Conservation (phyloP, 2,329 filamentous ascomycete species). For the Orbilia blumenaviensis region DNA sequence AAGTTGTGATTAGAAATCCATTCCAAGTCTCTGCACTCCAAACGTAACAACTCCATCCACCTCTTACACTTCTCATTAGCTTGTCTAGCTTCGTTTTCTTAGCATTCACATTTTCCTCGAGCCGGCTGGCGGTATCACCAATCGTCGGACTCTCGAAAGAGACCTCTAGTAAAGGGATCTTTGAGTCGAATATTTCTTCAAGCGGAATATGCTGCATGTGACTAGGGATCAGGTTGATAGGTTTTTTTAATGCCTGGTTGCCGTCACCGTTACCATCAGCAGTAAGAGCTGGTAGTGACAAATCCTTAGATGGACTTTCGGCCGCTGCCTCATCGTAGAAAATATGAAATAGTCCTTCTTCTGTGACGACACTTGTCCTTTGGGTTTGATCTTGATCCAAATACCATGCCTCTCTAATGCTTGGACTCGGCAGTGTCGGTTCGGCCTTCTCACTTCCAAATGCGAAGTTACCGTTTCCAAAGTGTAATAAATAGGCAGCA, state of each 20-base stretch:
- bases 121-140: background rate
- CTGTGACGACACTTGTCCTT: constrained; percentile 43
- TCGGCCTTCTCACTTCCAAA: constrained; percentile 20
- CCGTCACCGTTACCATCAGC: background rate
- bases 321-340: constrained; percentile 42
- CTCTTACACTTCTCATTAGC: constrained; percentile 44
- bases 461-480: constrained; percentile 25
- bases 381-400: constrained; percentile 51
- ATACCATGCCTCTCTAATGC: constrained; percentile 49
- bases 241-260: constrained; percentile 13
- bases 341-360: constrained; percentile 52
- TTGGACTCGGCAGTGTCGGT: constrained; percentile 31
- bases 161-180: constrained; percentile 39
- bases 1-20: constrained; percentile 44
- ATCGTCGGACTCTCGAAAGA: constrained; percentile 8
- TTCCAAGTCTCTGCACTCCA: constrained; percentile 53
- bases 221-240: constrained; percentile 32
- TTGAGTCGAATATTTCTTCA: constrained; percentile 40
- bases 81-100: constrained; percentile 37
- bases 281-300: background rate
- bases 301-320: background rate
- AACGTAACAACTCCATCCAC: constrained; percentile 51
- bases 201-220: constrained; percentile 49
- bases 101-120: background rate
- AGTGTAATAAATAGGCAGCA: constrained; percentile 38